These are phyloP conservation scores for Corymbia maculata DNA, from an alignment of 345 rosid species.

Conservation along the genomic window DNA sequence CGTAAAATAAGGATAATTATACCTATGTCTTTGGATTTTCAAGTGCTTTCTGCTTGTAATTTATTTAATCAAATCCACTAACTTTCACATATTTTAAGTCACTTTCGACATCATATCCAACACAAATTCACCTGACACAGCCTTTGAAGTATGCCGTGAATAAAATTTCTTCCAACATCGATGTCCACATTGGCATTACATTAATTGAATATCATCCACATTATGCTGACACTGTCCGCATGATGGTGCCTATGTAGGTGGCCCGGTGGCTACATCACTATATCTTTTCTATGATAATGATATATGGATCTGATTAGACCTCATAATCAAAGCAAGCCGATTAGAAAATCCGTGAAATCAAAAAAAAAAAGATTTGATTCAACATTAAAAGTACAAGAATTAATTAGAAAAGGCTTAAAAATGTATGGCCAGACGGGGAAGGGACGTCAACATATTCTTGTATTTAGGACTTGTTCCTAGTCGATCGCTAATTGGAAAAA, in stretches of 20 bases:
- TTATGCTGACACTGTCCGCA: not conserved
- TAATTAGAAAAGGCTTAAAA: not conserved
- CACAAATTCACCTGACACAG: not conserved
- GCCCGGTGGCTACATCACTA: not conserved
- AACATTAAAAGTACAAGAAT: not conserved
- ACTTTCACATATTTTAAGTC: not conserved
- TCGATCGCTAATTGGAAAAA: accelerated
- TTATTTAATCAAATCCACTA: not conserved
- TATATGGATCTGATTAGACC: accelerated
- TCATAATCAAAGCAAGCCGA: not conserved
- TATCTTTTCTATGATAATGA: accelerated
- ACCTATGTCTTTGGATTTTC: not conserved
- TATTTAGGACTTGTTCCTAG: accelerated
- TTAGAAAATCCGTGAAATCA: too few relatives aligned
- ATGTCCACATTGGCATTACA: not conserved
- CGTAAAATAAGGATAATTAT: not conserved
- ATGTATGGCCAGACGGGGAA: not conserved
- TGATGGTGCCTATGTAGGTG: accelerated
- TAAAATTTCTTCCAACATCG: not conserved
- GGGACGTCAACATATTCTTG: not conserved
- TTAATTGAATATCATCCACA: not conserved
- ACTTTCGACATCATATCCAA: not conserved
- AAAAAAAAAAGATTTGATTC: not conserved
- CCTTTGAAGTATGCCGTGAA: not conserved
- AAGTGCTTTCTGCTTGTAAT: not conserved